Percentiles rank a stretch among this genome's conserved stretches.
phyloP scores from a whole-genome alignment of 768 basidiomycete genomes.

The Russula compacta region DNA sequence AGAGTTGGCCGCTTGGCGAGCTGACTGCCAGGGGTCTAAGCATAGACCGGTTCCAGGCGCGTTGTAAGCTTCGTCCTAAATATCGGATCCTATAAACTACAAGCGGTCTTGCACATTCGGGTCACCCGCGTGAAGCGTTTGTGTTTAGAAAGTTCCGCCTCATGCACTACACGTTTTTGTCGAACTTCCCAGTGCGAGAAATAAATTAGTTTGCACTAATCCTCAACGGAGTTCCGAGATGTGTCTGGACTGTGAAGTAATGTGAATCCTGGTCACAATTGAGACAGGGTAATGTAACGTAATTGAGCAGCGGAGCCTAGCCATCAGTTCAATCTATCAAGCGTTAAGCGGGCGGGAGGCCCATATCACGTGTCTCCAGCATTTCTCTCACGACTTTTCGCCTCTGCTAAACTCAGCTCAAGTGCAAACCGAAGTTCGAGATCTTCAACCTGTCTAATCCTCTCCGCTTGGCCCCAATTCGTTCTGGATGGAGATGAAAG shows the following conservation, averaged over 20 bases:
- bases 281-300: background rate
- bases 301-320: background rate
- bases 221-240: background rate
- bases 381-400: constrained; percentile 9
- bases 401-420: constrained; percentile 19
- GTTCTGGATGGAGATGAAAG: background rate
- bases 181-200: background rate
- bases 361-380: background rate
- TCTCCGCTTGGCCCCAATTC: constrained; percentile 6
- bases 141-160: constrained; percentile 3
- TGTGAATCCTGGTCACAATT: background rate
- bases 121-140: background rate
- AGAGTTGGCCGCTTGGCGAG: background rate
- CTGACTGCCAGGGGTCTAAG: background rate
- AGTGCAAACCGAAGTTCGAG: constrained; percentile 18
- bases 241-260: background rate
- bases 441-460: constrained; percentile 13
- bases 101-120: background rate
- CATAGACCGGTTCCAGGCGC: background rate
- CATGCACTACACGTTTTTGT: constrained; percentile 5
- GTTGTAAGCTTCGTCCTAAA: background rate
- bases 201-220: background rate
- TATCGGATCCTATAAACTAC: background rate
- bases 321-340: too few relatives aligned
- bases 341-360: background rate